Evolutionary conservation across 441 rosid genomes (phyloP), one percentile per base, ranked within the genome.

Genomic region (Capsella rubella): DNA sequence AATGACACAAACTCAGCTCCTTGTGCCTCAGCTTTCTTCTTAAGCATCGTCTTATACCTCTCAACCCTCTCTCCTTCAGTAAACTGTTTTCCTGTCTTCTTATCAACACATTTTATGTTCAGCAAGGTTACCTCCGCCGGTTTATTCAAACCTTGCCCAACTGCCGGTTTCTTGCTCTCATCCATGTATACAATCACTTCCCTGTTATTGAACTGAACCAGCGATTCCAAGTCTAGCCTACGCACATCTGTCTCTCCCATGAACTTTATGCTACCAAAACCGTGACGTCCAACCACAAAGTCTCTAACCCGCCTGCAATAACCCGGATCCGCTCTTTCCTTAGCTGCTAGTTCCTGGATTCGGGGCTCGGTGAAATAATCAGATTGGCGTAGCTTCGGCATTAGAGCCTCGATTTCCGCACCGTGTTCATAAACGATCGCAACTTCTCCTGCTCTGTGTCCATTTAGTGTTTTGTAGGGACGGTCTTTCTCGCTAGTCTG

Each of bases 131-230:
- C 97, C 74, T 85, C 99, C 0, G 98, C 97, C 14, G 97, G 93
- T 80, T 93, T 96, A 50, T 96, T 96, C 32, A 93, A 91, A 35
- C 98, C 99, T 78, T 96, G 87, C 49, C 99, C 99, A 11, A 91
- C 85, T 3, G 95, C 91, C 8, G 97, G 97, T 74, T 93, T 96
- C 81, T 89, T 84, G 84, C 84, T 85, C 54, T 93, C 98, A 39
- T 96, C 97, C 88, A 87, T 80, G 85, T 96, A 96, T 32, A 96
- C 98, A 45, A 90, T 82, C 77, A 96, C 99, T 82, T 96, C 97
- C 14, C 93, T 70, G 68, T 87, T 89, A 82, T 90, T 91, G 74
- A 93, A 96, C 79, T 93, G 97, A 60, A 96, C 85, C 43, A 93
- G 71, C 51, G 89, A 77, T 73, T 96, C 97, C 1, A 96, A 82